Percentiles rank a stretch among this genome's conserved stretches.
Evolutionary conservation across 2,329 filamentous ascomycete species (phyloP).

Genomic region (Waltergamsia citrina): DNA sequence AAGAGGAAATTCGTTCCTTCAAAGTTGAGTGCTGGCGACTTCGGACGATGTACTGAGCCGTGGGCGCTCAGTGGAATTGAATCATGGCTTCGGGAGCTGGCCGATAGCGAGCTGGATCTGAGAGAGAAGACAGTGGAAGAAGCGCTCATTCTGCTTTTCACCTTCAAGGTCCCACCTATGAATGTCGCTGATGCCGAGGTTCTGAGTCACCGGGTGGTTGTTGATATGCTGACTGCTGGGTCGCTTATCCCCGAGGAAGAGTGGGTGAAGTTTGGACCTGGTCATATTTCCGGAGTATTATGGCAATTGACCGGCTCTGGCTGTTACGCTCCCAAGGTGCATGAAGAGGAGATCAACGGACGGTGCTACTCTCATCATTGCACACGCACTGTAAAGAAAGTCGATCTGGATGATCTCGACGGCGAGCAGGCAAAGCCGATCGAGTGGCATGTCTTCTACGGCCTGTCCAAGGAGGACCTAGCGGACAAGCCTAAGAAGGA

Average conservation of each 20-base stretch:
- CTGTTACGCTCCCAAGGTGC: slow-evolving; percentile 81
- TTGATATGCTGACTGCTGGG: slow-evolving; percentile 68
- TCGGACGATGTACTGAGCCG: slow-evolving; percentile 76
- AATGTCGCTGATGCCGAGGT: slow-evolving; percentile 94
- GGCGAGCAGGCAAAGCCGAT: slow-evolving; percentile 58
- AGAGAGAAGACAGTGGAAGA: slow-evolving; percentile 79
- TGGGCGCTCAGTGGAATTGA: slow-evolving; percentile 91
- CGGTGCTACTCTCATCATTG: slow-evolving; percentile 93
- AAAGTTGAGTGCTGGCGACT: slow-evolving; percentile 73
- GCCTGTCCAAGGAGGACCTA: slow-evolving; percentile 66
- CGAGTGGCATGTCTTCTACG: slow-evolving; percentile 88
- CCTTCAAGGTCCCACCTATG: slow-evolving; percentile 93
- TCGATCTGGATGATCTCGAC: slow-evolving; percentile 70
- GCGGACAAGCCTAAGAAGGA: slow-evolving; percentile 73
- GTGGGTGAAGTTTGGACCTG: slow-evolving; percentile 88
- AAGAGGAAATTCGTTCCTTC: slow-evolving; percentile 78
- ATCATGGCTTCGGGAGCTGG: slow-evolving; percentile 78
- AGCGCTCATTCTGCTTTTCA: slow-evolving; percentile 81
- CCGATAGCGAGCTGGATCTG: slow-evolving; percentile 83
- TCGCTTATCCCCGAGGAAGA: slow-evolving; percentile 85
- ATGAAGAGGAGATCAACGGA: slow-evolving; percentile 58
- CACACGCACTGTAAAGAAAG: slow-evolving; percentile 87
- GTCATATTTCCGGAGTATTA: slow-evolving; percentile 76
- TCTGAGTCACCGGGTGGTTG: slow-evolving; percentile 67
- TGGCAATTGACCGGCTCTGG: slow-evolving; percentile 88